Evolutionary conservation across 768 basidiomycete species (phyloP).

Genomic region (Cyclocybe cylindracea): DNA sequence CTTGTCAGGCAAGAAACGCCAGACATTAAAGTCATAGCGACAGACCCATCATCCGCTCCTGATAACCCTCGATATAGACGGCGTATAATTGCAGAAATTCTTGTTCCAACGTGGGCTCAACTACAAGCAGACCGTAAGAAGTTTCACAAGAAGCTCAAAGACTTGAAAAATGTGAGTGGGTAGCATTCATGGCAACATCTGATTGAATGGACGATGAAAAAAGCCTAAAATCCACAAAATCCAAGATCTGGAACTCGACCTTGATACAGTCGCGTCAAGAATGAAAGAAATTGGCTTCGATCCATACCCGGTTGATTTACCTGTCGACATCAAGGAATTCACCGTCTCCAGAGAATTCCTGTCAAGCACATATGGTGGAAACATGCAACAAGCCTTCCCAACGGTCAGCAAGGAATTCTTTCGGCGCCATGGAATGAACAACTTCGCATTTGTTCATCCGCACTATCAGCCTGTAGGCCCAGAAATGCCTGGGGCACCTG

Average conservation of each 20-base stretch:
- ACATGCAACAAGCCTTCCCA: constrained; percentile 17
- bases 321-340: neutral
- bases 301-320: neutral
- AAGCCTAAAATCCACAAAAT: constrained; percentile 3
- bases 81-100: constrained; percentile 4
- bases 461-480: constrained; percentile 27
- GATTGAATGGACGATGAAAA: neutral
- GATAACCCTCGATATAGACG: neutral
- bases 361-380: constrained; percentile 23
- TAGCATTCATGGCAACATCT: neutral
- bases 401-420: constrained; percentile 12
- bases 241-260: neutral
- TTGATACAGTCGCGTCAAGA: neutral
- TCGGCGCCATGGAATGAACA: constrained; percentile 21
- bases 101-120: constrained; percentile 5
- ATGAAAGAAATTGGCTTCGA: constrained; percentile 2
- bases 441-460: constrained; percentile 30
- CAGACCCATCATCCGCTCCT: neutral
- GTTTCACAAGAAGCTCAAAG: constrained; percentile 10
- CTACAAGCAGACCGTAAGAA: constrained; percentile 1
- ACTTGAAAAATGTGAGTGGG: constrained; percentile 8
- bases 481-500: constrained; percentile 27
- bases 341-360: constrained; percentile 13
- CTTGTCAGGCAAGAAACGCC: too few relatives aligned
- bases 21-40: too few relatives aligned